Conservation (phyloP, 495 filamentous ascomycete genomes). For the Aspergillus steynii region DNA sequence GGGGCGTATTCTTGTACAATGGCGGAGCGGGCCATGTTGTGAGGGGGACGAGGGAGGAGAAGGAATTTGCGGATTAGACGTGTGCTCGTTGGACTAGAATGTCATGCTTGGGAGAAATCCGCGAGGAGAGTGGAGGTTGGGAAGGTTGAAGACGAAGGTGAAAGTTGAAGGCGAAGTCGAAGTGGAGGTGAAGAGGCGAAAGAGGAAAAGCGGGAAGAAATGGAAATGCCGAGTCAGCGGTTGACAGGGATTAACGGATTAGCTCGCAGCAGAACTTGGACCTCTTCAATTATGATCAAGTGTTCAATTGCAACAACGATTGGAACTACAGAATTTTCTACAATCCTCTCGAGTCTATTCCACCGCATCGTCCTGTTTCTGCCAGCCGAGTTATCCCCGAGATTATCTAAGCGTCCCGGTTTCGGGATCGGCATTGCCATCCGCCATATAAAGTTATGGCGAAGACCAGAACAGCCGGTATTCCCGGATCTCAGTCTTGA, state of each 20-base stretch:
- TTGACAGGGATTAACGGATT: background rate
- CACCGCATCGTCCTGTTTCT: background rate
- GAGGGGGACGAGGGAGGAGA: conserved; percentile 3
- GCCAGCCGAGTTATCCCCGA: background rate
- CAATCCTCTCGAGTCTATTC: too few species aligned
- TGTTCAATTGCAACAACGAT: too few species aligned
- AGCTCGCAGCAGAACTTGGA: too few species aligned
- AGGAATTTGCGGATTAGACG: background rate
- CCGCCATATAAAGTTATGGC: background rate
- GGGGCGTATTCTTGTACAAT: conserved; percentile 72
- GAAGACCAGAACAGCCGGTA: background rate
- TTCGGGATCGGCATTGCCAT: conserved; percentile 1
- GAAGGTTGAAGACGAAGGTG: conserved; percentile 10
- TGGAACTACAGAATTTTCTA: too few species aligned
- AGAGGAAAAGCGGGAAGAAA: background rate
- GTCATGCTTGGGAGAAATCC: conserved; percentile 3
- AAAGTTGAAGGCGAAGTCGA: conserved; percentile 12
- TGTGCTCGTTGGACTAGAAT: background rate
- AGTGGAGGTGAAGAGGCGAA: background rate
- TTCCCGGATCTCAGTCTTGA: background rate
- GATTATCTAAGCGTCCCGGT: conserved; percentile 1
- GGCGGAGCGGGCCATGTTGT: conserved; percentile 43
- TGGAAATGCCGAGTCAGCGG: background rate
- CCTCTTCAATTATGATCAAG: too few species aligned
- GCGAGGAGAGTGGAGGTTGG: background rate